These are phyloP conservation scores for Fusarium compactum DNA, from an alignment of 2,329 filamentous ascomycete species.

Conservation along the genomic window DNA sequence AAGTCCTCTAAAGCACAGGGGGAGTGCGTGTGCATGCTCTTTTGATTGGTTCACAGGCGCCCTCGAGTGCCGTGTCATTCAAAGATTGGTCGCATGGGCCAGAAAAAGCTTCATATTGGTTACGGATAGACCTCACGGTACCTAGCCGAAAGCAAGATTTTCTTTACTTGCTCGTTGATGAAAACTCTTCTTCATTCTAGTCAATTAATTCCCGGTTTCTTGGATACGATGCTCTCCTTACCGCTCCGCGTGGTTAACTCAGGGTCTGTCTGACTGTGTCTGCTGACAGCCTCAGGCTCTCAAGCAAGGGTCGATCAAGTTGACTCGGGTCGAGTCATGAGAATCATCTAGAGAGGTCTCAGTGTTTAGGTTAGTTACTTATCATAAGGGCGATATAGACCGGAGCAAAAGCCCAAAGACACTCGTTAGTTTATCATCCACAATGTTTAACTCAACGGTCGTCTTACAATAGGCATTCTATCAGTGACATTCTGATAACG, in stretches of 20 bases:
- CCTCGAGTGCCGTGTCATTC: conserved; percentile 42
- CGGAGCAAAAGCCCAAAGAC: background rate
- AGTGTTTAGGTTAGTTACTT: background rate
- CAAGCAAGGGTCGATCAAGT: background rate
- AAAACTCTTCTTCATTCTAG: conserved; percentile 9
- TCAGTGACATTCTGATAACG: conserved; percentile 31
- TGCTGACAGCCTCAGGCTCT: conserved; percentile 27
- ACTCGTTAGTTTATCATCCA: background rate
- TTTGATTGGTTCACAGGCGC: conserved; percentile 39
- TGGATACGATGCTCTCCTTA: conserved; percentile 9
- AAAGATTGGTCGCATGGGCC: conserved; percentile 36
- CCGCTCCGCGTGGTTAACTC: conserved; percentile 20
- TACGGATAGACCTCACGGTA: background rate
- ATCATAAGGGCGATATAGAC: background rate
- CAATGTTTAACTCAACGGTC: conserved; percentile 1
- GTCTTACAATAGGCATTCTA: conserved; percentile 14
- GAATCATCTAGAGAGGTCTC: conserved; percentile 25
- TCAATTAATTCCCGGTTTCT: conserved; percentile 11
- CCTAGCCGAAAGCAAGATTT: conserved; percentile 19
- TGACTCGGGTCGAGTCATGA: conserved; percentile 25
- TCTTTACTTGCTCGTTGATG: conserved; percentile 3
- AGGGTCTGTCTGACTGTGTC: conserved; percentile 26
- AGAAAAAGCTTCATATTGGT: conserved; percentile 27
- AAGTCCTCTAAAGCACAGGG: background rate
- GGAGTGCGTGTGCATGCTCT: conserved; percentile 29